These are phyloP conservation scores for Xylariales sp. DNA, from an alignment of 2,329 filamentous ascomycete species.

Conservation along the genomic window DNA sequence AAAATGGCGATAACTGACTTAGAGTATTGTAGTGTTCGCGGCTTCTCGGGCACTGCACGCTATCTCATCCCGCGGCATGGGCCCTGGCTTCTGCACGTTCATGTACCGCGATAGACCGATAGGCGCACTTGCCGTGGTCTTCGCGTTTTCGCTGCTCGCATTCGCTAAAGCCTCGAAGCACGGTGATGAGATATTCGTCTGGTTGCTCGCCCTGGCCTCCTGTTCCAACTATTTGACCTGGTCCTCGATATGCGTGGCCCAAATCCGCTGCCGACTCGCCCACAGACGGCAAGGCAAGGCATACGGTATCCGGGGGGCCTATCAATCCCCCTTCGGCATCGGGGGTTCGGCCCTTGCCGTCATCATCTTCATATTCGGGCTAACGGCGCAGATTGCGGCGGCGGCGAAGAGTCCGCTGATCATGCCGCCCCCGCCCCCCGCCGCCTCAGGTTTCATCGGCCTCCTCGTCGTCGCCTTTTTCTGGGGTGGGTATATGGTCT, in stretches of 20 bases:
- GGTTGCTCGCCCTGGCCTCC: constrained; percentile 60
- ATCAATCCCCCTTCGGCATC: constrained; percentile 46
- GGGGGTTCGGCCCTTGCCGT: constrained; percentile 49
- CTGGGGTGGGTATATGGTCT: constrained; percentile 45
- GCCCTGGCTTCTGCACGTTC: constrained; percentile 46
- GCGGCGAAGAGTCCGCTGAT: constrained; percentile 41
- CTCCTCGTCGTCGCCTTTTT: constrained; percentile 44
- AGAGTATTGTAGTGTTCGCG: constrained; percentile 46
- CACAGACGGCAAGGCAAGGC: constrained; percentile 54
- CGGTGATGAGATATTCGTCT: constrained; percentile 56
- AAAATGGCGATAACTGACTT: not conserved
- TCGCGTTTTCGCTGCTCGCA: constrained; percentile 56
- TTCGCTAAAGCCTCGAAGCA: constrained; percentile 56
- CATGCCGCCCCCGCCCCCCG: constrained; percentile 34
- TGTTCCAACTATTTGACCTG: constrained; percentile 62
- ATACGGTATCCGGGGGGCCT: constrained; percentile 47
- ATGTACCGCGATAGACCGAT: constrained; percentile 56
- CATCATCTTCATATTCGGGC: constrained; percentile 47
- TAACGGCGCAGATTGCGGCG: constrained; percentile 49
- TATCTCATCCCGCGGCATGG: constrained; percentile 52
- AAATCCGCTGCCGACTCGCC: constrained; percentile 59
- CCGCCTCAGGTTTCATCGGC: constrained; percentile 48
- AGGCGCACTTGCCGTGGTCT: constrained; percentile 54
- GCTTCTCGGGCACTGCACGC: constrained; percentile 53
- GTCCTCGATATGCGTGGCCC: constrained; percentile 59